Conservation (phyloP, 768 basidiomycete species). For the Rhodotorula paludigena region DNA sequence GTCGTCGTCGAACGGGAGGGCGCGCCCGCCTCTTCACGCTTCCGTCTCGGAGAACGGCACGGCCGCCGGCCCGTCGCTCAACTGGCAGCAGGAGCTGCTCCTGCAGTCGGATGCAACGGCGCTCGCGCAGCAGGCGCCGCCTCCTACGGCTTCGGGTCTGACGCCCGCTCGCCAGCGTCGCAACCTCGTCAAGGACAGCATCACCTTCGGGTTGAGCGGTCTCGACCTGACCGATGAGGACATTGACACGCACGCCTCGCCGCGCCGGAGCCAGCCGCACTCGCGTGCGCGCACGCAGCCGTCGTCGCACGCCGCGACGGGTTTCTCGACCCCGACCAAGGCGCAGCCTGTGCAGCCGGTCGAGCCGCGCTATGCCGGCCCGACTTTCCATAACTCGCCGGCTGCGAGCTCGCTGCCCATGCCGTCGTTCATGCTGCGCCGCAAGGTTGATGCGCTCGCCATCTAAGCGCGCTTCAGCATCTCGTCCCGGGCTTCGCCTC, state of each 20-base stretch:
- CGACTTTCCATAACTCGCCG: slow-evolving; percentile 36
- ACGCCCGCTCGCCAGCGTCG: slow-evolving; percentile 28
- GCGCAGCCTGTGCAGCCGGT: neutral
- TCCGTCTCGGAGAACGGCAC: slow-evolving; percentile 8
- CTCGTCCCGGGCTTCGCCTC: neutral
- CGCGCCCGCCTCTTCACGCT: slow-evolving; percentile 15
- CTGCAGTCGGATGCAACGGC: slow-evolving; percentile 5
- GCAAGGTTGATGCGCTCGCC: slow-evolving; percentile 1
- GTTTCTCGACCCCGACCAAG: slow-evolving; percentile 9
- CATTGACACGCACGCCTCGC: slow-evolving; percentile 1
- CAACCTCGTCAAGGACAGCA: slow-evolving; percentile 17
- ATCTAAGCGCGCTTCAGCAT: neutral
- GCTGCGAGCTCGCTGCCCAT: slow-evolving; percentile 28
- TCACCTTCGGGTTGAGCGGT: slow-evolving; percentile 27
- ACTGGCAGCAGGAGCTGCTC: slow-evolving; percentile 35
- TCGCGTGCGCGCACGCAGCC: neutral
- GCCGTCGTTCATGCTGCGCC: slow-evolving; percentile 26
- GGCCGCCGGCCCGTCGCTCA: slow-evolving; percentile 12
- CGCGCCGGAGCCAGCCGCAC: neutral
- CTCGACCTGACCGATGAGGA: slow-evolving; percentile 8
- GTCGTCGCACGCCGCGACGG: neutral
- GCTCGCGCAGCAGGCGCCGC: neutral
- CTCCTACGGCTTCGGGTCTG: neutral
- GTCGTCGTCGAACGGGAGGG: neutral
- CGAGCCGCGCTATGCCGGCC: slow-evolving; percentile 31